These are phyloP conservation scores for Alternaria sp. DNA, from an alignment of 2,329 filamentous ascomycete species.

Conservation along the genomic window DNA sequence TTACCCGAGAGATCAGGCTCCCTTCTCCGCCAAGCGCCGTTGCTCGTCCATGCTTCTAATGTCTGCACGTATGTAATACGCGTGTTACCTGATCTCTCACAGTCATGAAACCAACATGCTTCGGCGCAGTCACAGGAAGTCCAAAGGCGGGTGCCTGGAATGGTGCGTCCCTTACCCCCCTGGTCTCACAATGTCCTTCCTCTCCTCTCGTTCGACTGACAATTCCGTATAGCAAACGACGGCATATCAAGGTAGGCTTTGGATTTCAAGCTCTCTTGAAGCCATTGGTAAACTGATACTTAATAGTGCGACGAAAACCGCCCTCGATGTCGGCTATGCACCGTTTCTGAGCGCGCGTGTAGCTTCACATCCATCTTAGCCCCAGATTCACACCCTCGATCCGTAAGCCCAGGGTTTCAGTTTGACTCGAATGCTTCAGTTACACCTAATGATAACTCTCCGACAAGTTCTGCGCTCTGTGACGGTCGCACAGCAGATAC, in stretches of 20 bases:
- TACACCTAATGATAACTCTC: background rate
- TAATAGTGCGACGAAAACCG: slow-evolving; percentile 29
- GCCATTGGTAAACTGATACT: background rate
- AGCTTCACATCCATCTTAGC: slow-evolving; percentile 8
- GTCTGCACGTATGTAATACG: slow-evolving; percentile 13
- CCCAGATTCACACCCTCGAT: background rate
- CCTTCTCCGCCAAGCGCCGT: background rate
- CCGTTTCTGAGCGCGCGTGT: slow-evolving; percentile 21
- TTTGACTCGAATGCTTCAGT: background rate
- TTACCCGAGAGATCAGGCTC: background rate
- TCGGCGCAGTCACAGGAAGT: slow-evolving; percentile 32
- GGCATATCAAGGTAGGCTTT: slow-evolving; percentile 25
- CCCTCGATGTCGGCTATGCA: slow-evolving; percentile 24
- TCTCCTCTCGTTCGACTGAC: background rate
- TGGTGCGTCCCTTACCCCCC: slow-evolving; percentile 11
- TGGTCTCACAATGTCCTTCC: background rate
- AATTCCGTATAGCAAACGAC: slow-evolving; percentile 17
- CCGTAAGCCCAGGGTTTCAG: background rate
- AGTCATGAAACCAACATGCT: slow-evolving; percentile 15
- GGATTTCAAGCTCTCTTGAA: background rate
- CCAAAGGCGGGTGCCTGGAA: slow-evolving; percentile 21
- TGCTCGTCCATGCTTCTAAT: background rate
- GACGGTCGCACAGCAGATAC: background rate
- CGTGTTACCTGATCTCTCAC: slow-evolving; percentile 2
- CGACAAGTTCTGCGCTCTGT: background rate